Evolutionary conservation across 2,329 filamentous ascomycete species (phyloP), one percentile per base, ranked within the genome.

Genomic region (Cladosporium sp.): DNA sequence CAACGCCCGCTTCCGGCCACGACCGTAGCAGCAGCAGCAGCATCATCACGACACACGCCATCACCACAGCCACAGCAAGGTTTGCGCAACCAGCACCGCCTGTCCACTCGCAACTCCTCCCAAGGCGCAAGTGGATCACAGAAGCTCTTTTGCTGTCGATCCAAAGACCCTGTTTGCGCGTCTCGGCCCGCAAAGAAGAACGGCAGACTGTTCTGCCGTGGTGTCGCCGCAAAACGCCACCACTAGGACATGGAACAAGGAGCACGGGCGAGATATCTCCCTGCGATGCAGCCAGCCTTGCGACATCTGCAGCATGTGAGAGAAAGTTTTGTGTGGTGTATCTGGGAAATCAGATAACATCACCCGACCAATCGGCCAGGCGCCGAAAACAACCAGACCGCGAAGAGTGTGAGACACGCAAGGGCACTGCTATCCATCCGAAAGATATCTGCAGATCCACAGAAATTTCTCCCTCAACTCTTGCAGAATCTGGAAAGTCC

Each of bases 201-300:
- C 21, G 49, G 59, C 30, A 39, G 32, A 23, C 43, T 53, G 30
- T 49, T 61, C 26, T 61, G 58, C 43, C 54, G 32, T 57, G 48
- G 32, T 30, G 23, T 49, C 48, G 23, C 59, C 59, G 49, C 28
- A 25, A 62, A 53, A 49, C 59, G 30, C 59, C 30, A 56, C 48
- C 49, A 28, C 25, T 30, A 43, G 36, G 0, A 39, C 34, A 18
- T 7, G 18, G 7, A n/a, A 43, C 36, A 43, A n/a, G 18, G 10
- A 43, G 36, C 36, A 43, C 36, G 36, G 39, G 39, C 39, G n/a
- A 46, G 39, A 46, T 46, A 46, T 46, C 39, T 46, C 39, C 39
- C 39, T 11, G 2, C 4, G 4, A 28, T 28, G 34, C 25, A n/a
- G 32, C 26, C 48, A 26, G 49, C 49, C 25, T 25, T 53, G 26